Conservation (phyloP, 208 protist genomes). For the Leishmania aethiopica region DNA sequence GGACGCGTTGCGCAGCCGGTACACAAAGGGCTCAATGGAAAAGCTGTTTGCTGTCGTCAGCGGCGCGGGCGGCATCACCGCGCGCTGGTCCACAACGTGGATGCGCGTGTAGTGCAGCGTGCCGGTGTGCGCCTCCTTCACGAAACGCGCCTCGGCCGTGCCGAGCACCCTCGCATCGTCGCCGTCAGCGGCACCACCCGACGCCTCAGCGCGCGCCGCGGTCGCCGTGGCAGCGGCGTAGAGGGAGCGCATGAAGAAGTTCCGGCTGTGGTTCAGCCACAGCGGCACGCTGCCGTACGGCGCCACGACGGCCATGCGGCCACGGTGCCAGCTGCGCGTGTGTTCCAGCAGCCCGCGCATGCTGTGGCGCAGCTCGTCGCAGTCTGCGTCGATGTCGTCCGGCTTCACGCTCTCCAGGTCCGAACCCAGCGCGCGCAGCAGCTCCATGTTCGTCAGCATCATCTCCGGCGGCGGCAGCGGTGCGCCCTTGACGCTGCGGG, state of each 20-base stretch:
- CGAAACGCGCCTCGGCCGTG: slow-evolving; percentile 3
- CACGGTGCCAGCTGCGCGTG: slow-evolving; percentile 19
- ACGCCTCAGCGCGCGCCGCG: not conserved
- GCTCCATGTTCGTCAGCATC: slow-evolving; percentile 15
- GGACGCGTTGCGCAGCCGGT: slow-evolving; percentile 18
- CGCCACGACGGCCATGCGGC: slow-evolving; percentile 8
- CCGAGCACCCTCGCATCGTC: not conserved
- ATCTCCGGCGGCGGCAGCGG: slow-evolving; percentile 1
- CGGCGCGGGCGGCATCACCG: slow-evolving; percentile 5
- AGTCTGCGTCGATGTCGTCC: slow-evolving; percentile 23
- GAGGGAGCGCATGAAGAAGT: slow-evolving; percentile 23
- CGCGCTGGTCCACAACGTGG: slow-evolving; percentile 21
- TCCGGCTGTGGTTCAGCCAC: slow-evolving; percentile 23
- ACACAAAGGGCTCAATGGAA: slow-evolving; percentile 19
- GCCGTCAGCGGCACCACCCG: not conserved
- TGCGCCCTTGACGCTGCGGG: not conserved
- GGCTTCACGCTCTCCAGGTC: slow-evolving; percentile 4
- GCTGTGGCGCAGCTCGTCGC: slow-evolving; percentile 28
- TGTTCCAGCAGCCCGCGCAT: slow-evolving; percentile 23
- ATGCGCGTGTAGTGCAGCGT: slow-evolving; percentile 23
- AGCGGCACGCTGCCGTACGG: slow-evolving; percentile 23
- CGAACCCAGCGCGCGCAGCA: slow-evolving; percentile 8
- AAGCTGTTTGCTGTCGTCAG: slow-evolving; percentile 1
- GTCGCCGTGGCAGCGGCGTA: not conserved
- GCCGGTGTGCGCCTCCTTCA: slow-evolving; percentile 2